phyloP scores from a whole-genome alignment of 2,329 filamentous ascomycete species.

The Cucurbitaria berberidis region DNA sequence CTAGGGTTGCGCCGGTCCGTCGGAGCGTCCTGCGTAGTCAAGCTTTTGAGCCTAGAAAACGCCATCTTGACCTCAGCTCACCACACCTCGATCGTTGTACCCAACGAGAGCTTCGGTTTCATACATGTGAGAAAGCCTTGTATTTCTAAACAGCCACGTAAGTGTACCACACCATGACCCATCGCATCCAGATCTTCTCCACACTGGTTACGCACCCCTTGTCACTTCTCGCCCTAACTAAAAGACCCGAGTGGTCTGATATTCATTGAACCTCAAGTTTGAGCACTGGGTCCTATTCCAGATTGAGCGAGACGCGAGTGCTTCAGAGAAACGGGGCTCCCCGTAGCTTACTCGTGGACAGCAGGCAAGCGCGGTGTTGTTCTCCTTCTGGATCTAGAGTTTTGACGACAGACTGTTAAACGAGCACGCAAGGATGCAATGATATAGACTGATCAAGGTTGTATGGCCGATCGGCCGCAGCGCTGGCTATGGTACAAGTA shows the following conservation, averaged over 20 bases:
- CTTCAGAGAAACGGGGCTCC: no score
- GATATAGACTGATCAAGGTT: neutral
- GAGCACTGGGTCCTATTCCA: no score
- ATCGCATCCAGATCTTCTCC: slow-evolving; percentile 1
- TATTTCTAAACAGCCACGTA: neutral
- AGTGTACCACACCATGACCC: neutral
- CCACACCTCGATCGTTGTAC: neutral
- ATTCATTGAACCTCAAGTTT: no score
- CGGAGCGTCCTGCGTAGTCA: neutral
- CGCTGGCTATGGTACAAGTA: neutral
- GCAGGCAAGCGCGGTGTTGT: slow-evolving; percentile 1
- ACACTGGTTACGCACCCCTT: no score
- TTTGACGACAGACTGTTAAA: slow-evolving; percentile 1
- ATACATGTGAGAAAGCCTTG: neutral
- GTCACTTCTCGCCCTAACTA: no score
- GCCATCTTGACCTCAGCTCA: slow-evolving; percentile 2
- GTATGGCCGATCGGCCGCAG: neutral
- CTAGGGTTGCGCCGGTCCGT: no score
- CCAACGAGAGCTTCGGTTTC: neutral
- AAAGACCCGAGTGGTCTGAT: no score
- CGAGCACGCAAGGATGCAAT: neutral
- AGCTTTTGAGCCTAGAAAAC: slow-evolving; percentile 1
- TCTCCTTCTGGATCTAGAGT: slow-evolving; percentile 1
- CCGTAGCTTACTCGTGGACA: no score
- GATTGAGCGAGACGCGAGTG: no score